Base-by-base conservation (phyloP, 2,329 filamentous ascomycete genomes). In the Gliomastix tumulicola region DNA sequence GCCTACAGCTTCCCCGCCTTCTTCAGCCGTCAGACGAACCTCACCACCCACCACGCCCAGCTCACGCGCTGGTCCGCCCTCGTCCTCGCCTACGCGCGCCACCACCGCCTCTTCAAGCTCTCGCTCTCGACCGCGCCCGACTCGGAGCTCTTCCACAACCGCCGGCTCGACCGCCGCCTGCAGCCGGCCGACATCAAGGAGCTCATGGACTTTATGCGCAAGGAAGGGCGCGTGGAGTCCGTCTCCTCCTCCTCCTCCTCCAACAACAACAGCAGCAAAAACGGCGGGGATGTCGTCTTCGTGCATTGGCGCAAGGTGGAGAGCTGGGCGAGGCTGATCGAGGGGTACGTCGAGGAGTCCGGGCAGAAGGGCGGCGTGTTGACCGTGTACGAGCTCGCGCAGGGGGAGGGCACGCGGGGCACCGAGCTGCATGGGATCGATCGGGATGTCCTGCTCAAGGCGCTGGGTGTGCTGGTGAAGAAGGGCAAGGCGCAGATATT, bases 401-500 rank as follows among this genome's bases (percentile, higher is more conserved):
- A 96, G 59, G 87, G 90, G n/a, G 90, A 97, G 53, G 82, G 72
- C 21, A 88, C 85, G 3, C 61, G 68, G 40, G 79, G 76, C 3
- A n/a, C 48, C 84, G 88, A 94, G 48, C 87, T 94, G 52, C 79
- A 88, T 59, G 86, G 85, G n/a, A 84, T 98, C 68, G 89, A 97
- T 55, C 69, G 73, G 32, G 86, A 88, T 18, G 60, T 95, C 43
- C 70, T 98, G 51, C 75, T 84, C 47, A 88, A 83, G 58, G 83
- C 86, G 25, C 69, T 98, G 34, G 75, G 77, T 41, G 70, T 92
- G 34, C 71, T 96, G 34, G 89, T 94, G 23, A 95, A 94, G 70
- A 76, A 83, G 44, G 88, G 88, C 48, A 94, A 85, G 63, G 90
- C 89, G 12, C 90, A 97, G 60, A 79, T 97, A 19, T 97, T 98